Conservation (phyloP, 2,329 filamentous ascomycete genomes). For the Ophiosphaerella korrae region DNA sequence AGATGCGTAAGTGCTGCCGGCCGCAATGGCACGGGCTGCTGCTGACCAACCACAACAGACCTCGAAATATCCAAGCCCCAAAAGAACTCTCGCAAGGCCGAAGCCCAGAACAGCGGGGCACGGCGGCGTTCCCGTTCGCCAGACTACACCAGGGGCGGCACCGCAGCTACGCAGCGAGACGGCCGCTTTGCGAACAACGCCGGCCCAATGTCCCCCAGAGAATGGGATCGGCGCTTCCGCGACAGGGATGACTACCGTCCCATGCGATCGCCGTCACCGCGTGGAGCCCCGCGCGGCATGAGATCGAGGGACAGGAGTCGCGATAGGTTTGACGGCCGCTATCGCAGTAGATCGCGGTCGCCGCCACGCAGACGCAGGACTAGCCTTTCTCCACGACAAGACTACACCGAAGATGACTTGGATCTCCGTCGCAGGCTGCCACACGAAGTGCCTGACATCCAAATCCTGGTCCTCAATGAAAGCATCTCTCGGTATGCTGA, state of each 20-base stretch:
- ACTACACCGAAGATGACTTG: conserved; percentile 62
- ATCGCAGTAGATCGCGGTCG: conserved; percentile 69
- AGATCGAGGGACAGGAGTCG: conserved; percentile 46
- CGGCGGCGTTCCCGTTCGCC: conserved; percentile 67
- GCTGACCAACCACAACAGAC: conserved; percentile 59
- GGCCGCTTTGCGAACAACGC: conserved; percentile 45
- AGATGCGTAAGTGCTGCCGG: conserved; percentile 74
- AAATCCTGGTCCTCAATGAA: conserved; percentile 81
- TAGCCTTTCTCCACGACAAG: conserved; percentile 69
- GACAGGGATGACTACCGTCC: conserved; percentile 63
- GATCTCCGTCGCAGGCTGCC: conserved; percentile 76
- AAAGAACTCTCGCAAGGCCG: conserved; percentile 71
- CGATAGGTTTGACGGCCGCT: conserved; percentile 58
- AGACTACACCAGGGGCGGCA: conserved; percentile 58
- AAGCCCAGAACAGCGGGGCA: conserved; percentile 41
- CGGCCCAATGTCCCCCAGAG: conserved; percentile 46
- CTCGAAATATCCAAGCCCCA: conserved; percentile 89
- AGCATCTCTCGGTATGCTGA: conserved; percentile 51
- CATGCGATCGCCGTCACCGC: conserved; percentile 54
- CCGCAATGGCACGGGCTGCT: neutral
- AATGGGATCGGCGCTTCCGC: conserved; percentile 62
- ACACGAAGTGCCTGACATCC: conserved; percentile 82
- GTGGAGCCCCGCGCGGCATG: conserved; percentile 41
- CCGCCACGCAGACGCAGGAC: conserved; percentile 63
- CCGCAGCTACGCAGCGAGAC: conserved; percentile 54